A percentile compares a stretch with the other conserved stretches of the same genome.
These are phyloP conservation scores for Castanopsis chinensis DNA, from an alignment of 306 rosid genomes.

Conservation along the genomic window DNA sequence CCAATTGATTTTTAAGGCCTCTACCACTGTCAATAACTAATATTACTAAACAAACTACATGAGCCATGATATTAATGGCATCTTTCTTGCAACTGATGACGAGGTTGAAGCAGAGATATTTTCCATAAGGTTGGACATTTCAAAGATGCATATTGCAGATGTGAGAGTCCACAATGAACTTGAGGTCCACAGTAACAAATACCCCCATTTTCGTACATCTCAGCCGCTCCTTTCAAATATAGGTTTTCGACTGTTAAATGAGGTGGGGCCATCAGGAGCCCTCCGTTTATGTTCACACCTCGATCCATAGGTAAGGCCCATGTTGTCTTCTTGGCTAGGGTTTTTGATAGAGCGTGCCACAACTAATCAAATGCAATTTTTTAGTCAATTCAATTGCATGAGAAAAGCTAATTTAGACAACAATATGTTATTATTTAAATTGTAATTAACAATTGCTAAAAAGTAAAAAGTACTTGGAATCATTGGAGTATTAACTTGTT, in stretches of 20 bases:
- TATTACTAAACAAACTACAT: too few relatives aligned
- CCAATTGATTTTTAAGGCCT: too few relatives aligned
- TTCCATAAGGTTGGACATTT: slow-evolving; percentile 34
- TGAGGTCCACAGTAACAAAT: slow-evolving; percentile 35
- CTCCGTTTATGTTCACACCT: slow-evolving; percentile 32
- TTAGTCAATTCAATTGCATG: too few relatives aligned
- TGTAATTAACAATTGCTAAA: too few relatives aligned
- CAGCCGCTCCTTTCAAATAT: slow-evolving; percentile 41
- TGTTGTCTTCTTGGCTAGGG: too few relatives aligned
- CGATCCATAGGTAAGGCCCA: slow-evolving; percentile 32
- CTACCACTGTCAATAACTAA: too few relatives aligned
- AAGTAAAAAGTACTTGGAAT: too few relatives aligned
- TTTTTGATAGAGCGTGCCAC: too few relatives aligned
- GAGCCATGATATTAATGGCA: slow-evolving; percentile 1
- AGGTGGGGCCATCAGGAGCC: slow-evolving; percentile 23
- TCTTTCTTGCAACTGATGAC: slow-evolving; percentile 23
- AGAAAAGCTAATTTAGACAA: too few relatives aligned
- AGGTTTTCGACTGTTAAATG: slow-evolving; percentile 24
- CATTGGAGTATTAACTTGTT: too few relatives aligned
- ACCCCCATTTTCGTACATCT: slow-evolving; percentile 37
- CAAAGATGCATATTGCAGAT: slow-evolving; percentile 18
- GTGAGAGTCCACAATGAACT: slow-evolving; percentile 30
- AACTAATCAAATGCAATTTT: too few relatives aligned
- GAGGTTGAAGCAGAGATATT: slow-evolving; percentile 36
- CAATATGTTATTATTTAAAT: too few relatives aligned